Evolutionary conservation across 352 stramenopile species (phyloP), one percentile per base, ranked within the genome.

Genomic region (Phytophthora colocasiae): DNA sequence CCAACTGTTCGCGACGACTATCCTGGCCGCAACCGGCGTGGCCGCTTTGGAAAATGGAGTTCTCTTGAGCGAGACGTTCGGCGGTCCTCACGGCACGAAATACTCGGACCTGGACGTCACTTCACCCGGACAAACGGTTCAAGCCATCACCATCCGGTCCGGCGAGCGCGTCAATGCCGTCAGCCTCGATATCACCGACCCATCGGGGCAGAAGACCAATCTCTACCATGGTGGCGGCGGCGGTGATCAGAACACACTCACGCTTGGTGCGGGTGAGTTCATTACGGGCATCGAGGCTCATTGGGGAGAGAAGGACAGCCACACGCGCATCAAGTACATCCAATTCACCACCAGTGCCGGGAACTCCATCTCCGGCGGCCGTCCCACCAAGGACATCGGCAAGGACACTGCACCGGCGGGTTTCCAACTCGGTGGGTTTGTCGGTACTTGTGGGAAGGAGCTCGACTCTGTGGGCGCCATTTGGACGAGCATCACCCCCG

Each of bases 321-420:
- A 62, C 17, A 64, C 61, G 9, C 61, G 52, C 22, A 39, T 69
- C 52, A 40, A 54, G 46, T 64, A 45, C 53, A 41, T 69, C 46
- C 19, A 63, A 15, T 58, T 69, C 8, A 54, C 46, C 6, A 69
- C 61, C 15, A 58, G 31, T 17, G 0, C 0, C 7, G 12, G 12
- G 15, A 58, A 54, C 31, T 26, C 29, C 7, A 48, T 69, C 22
- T 19, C 15, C 3, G 52, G 29, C n/a, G 52, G 10, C 39, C 17
- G 15, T 12, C 45, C 45, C 8, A 58, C 52, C 14, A 47, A 63
- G 9, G 12, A 63, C 4, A 58, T 44, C 0, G 53, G n/a, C 6
- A 49, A 32, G 34, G 46, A 51, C 29, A 27, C 4, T 3, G 54
- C 54, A 11, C 54, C 54, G 1, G 19, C 32, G 19, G 41, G 41